These are phyloP conservation scores for Ceriops tagal DNA, from an alignment of 345 rosid species.

Conservation along the genomic window DNA sequence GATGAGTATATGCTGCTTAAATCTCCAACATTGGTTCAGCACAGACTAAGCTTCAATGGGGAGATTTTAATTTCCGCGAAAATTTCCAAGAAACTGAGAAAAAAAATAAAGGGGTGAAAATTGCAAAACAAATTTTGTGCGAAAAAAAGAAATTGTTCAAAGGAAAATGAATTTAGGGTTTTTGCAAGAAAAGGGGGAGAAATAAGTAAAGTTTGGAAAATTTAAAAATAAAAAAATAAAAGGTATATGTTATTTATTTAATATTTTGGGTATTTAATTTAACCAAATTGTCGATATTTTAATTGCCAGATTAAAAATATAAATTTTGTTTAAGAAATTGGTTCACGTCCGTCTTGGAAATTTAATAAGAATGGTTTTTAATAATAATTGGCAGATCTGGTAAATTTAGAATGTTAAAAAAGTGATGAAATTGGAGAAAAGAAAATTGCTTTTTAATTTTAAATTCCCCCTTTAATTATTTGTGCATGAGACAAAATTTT, in stretches of 20 bases:
- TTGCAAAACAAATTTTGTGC: constrained; percentile 15
- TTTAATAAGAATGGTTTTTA: constrained; percentile 39
- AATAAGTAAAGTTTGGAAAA: constrained; percentile 41
- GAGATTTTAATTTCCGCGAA: constrained; percentile 19
- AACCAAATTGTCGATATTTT: constrained; percentile 41
- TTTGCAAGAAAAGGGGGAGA: constrained; percentile 43
- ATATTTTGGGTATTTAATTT: constrained; percentile 40
- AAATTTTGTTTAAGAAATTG: constrained; percentile 86
- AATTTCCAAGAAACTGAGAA: constrained; percentile 19
- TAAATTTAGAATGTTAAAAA: constrained; percentile 8
- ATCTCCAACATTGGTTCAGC: constrained; percentile 45
- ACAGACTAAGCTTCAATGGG: constrained; percentile 43
- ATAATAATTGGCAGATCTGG: constrained; percentile 26
- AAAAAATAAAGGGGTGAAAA: constrained; percentile 35
- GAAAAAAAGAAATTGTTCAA: constrained; percentile 35
- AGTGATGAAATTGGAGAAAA: constrained; percentile 22
- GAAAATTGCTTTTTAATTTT: constrained; percentile 28
- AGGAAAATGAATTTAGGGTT: constrained; percentile 60
- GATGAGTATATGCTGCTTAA: constrained; percentile 17
- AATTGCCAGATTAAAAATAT: constrained; percentile 67
- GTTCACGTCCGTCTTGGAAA: constrained; percentile 89
- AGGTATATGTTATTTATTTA: constrained; percentile 28
- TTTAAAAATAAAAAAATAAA: constrained; percentile 10
- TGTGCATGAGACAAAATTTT: constrained; percentile 17
- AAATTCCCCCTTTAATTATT: constrained; percentile 26